A percentile compares a stretch with the other conserved stretches of the same genome.
These are phyloP conservation scores for Apiospora koreana DNA, from an alignment of 2,329 filamentous ascomycete genomes.

Conservation along the genomic window DNA sequence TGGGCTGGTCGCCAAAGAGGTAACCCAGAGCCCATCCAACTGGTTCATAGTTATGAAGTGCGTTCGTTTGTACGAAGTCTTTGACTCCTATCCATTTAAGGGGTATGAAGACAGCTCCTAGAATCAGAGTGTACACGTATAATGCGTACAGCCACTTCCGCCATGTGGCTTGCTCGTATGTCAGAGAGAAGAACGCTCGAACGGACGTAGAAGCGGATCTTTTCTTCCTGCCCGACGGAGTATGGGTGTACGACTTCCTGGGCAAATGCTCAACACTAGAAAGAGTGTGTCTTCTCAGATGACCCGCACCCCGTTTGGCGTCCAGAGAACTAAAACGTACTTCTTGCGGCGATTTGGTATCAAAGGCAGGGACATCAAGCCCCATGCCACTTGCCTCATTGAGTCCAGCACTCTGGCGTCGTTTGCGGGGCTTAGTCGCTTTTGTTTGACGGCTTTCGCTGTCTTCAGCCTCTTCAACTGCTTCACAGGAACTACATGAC, in stretches of 20 bases:
- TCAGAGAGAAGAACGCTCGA: slow-evolving; percentile 77
- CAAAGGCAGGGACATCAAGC: slow-evolving; percentile 9
- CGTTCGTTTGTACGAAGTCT: slow-evolving; percentile 65
- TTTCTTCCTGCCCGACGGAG: slow-evolving; percentile 66
- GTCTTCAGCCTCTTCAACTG: slow-evolving; percentile 29
- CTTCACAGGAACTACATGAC: slow-evolving; percentile 34
- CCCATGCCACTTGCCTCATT: slow-evolving; percentile 18
- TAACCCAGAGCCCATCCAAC: slow-evolving; percentile 93
- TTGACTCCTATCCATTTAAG: slow-evolving; percentile 61
- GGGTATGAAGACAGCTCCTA: slow-evolving; percentile 62
- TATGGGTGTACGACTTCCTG: slow-evolving; percentile 49
- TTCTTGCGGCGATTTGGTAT: slow-evolving; percentile 8
- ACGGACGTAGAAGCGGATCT: slow-evolving; percentile 64
- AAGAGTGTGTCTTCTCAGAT: slow-evolving; percentile 52
- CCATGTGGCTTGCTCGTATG: slow-evolving; percentile 71
- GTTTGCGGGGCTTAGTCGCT: slow-evolving; percentile 16
- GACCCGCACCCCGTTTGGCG: slow-evolving; percentile 16
- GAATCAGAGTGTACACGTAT: slow-evolving; percentile 72
- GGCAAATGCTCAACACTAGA: slow-evolving; percentile 40
- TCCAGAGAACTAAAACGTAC: slow-evolving; percentile 16
- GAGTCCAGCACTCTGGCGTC: slow-evolving; percentile 21
- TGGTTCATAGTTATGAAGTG: slow-evolving; percentile 74
- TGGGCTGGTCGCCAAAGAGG: slow-evolving; percentile 75
- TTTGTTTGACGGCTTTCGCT: slow-evolving; percentile 23
- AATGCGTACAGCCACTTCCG: slow-evolving; percentile 83